phyloP scores from a whole-genome alignment of 2,329 filamentous ascomycete genomes.

The Daldinia sp. region DNA sequence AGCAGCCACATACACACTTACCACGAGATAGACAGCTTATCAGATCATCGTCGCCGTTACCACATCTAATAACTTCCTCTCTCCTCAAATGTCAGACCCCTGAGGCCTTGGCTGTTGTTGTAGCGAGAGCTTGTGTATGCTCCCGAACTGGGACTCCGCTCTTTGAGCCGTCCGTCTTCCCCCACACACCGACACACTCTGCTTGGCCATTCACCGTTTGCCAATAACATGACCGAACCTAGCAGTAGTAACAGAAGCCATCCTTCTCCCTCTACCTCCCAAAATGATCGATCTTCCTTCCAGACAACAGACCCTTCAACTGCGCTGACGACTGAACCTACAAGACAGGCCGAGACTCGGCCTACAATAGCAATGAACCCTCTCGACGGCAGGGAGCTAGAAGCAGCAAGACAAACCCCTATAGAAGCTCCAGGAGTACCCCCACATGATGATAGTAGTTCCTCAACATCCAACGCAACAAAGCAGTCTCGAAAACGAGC shows the following conservation, averaged over 20 bases:
- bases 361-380: conserved; percentile 38
- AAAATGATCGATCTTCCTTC: conserved; percentile 27
- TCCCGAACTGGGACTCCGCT: conserved; percentile 35
- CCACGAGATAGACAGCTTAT: conserved; percentile 21
- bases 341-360: conserved; percentile 31
- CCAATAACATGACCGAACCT: conserved; percentile 41
- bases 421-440: conserved; percentile 6
- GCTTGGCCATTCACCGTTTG: conserved; percentile 36
- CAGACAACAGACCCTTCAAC: conserved; percentile 24
- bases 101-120: conserved; percentile 19
- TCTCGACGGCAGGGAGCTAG: conserved; percentile 19
- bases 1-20: conserved; percentile 26
- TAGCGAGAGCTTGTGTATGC: conserved; percentile 29
- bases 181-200: conserved; percentile 31
- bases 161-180: conserved; percentile 30
- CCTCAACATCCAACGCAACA: conserved; percentile 13
- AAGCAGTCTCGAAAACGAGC: conserved; percentile 51
- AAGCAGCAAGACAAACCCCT: conserved; percentile 19
- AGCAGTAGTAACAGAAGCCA: conserved; percentile 34
- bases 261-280: conserved; percentile 36
- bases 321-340: conserved; percentile 34
- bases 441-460: conserved; percentile 1
- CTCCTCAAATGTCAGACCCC: conserved; percentile 16
- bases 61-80: background rate
- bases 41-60: conserved; percentile 15